Conservation (phyloP, 2,329 filamentous ascomycete species). For the Sclerotinia subarctica region DNA sequence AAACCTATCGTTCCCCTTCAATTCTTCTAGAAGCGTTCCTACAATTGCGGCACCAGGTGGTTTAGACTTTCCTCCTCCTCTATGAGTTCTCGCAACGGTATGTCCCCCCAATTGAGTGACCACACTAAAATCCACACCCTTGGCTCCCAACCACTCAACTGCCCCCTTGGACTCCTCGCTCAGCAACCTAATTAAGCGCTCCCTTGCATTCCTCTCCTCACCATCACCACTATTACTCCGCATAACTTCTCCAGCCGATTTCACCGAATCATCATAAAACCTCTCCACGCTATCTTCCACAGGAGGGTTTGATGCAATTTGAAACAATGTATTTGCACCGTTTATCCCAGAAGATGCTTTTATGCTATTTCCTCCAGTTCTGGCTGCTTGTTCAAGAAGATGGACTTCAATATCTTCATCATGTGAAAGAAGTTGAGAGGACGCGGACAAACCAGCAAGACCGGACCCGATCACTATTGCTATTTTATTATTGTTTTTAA, state of each 20-base stretch:
- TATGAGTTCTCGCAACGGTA: conserved; percentile 53
- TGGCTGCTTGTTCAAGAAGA: conserved; percentile 57
- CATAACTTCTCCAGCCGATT: conserved; percentile 49
- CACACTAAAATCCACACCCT: conserved; percentile 56
- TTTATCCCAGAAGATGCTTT: conserved; percentile 67
- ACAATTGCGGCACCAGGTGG: conserved; percentile 61
- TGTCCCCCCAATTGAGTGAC: conserved; percentile 61
- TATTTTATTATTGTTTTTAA: neutral
- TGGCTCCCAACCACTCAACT: conserved; percentile 55
- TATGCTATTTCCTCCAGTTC: conserved; percentile 63
- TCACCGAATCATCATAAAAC: conserved; percentile 56
- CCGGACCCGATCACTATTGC: conserved; percentile 64
- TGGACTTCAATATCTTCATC: conserved; percentile 47
- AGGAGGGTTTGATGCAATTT: conserved; percentile 41
- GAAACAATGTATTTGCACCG: conserved; percentile 57
- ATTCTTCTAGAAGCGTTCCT: conserved; percentile 48
- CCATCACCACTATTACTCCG: conserved; percentile 15
- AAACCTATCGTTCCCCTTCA: conserved; percentile 51
- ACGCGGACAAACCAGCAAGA: conserved; percentile 59
- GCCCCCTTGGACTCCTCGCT: conserved; percentile 48
- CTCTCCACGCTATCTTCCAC: conserved; percentile 35
- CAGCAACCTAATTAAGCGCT: conserved; percentile 48
- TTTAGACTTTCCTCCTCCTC: conserved; percentile 49
- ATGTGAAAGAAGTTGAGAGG: conserved; percentile 52
- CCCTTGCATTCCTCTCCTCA: conserved; percentile 31